Evolutionary conservation across 768 basidiomycete species (phyloP).

Genomic region (Tylopilus vinaceipallidus): DNA sequence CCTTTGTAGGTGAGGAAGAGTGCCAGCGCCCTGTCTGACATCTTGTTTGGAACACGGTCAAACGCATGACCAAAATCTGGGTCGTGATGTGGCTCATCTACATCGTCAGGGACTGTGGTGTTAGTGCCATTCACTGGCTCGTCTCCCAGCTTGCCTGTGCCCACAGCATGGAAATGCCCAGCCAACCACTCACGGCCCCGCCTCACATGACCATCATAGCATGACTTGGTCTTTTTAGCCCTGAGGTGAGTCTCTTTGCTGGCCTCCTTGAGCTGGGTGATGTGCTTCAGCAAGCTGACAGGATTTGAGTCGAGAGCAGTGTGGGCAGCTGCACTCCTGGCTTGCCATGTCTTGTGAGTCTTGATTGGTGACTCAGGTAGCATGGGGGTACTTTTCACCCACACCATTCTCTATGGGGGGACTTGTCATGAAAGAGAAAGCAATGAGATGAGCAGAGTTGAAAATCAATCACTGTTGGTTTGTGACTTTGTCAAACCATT

Average conservation of each 20-base stretch:
- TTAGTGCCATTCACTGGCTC: background rate
- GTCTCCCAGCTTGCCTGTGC: no score
- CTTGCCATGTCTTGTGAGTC: no score
- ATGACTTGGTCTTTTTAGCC: background rate
- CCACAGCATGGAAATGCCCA: background rate
- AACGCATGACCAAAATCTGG: background rate
- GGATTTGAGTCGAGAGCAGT: no score
- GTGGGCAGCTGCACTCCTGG: no score
- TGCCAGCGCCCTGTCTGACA: background rate
- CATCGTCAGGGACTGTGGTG: background rate
- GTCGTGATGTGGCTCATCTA: background rate
- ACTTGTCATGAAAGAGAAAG: no score
- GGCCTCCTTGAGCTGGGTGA: background rate
- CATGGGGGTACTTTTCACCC: no score
- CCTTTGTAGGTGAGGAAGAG: conserved; percentile 1
- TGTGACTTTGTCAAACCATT: no score
- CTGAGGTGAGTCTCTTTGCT: conserved; percentile 1
- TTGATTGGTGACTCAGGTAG: no score
- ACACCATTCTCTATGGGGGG: no score
- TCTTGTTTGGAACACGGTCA: background rate
- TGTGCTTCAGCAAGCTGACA: no score
- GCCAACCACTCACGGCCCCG: background rate
- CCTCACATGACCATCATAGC: conserved; percentile 1
- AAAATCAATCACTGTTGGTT: no score
- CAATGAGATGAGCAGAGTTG: no score